Evolutionary conservation across 83 land plant genomes (phyloP).

Genomic region (Picea abies): DNA sequence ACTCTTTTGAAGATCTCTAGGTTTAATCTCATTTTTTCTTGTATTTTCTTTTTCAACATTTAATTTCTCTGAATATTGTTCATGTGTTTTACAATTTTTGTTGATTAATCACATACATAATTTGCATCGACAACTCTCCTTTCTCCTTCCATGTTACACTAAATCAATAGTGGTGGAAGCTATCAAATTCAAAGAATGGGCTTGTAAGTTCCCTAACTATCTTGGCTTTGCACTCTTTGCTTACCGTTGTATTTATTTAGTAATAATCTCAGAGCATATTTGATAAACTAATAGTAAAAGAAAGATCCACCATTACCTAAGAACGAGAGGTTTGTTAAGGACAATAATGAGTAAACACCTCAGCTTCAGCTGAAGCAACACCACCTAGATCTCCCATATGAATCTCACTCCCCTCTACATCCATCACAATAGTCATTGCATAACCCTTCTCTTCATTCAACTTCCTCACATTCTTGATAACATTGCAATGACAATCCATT

Average conservation of each 20-base stretch:
- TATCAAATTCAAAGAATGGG: neutral
- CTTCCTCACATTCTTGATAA: constrained; percentile 56
- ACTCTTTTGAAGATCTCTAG: too few species aligned
- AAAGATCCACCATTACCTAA: neutral
- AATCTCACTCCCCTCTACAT: constrained; percentile 78
- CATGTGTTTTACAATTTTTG: too few species aligned
- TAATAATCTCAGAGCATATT: neutral
- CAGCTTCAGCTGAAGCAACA: constrained; percentile 61
- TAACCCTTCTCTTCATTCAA: constrained; percentile 72
- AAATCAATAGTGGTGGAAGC: neutral
- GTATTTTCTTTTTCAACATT: too few species aligned
- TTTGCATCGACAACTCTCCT: too few species aligned
- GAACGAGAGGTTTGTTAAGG: neutral
- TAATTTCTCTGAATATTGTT: too few species aligned
- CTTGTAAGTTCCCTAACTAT: neutral
- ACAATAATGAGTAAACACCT: constrained; percentile 33
- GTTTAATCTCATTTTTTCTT: too few species aligned
- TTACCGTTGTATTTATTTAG: neutral
- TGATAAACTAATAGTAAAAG: neutral
- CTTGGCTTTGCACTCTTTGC: too few species aligned
- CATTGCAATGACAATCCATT: constrained; percentile 66
- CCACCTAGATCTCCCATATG: constrained; percentile 70
- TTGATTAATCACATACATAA: too few species aligned
- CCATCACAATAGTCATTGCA: constrained; percentile 73
- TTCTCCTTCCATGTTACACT: too few species aligned